Evolutionary conservation across 2,329 filamentous ascomycete genomes (phyloP), one percentile per base, ranked within the genome.

Genomic region (Sporothrix pallida): DNA sequence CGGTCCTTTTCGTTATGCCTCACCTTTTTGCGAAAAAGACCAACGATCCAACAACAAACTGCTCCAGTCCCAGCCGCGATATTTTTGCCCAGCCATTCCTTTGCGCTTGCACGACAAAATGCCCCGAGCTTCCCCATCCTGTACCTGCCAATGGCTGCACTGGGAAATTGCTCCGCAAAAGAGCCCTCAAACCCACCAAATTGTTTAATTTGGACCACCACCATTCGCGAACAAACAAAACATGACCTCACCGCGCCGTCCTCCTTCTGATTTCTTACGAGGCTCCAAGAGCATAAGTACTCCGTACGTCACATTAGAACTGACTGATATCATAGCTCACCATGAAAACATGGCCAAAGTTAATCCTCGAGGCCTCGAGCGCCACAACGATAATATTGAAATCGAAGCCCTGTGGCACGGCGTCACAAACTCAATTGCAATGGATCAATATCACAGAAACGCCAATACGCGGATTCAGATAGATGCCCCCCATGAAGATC

Each of bases 141-240:
- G 37, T 31, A 37, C 15, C 37, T 65, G 44, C 44, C 44, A 54
- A 42, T 69, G 65, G 65, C 65, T 69, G 65, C 15, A 13, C 20
- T n/a, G 15, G 65, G 46, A 69, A 69, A 69, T 54, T 69, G 46
- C 46, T 52, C 65, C 26, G 23, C 65, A 52, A 50, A 67, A 69
- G 23, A 52, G 65, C 48, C 60, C 60, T 17, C 31, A 63, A 46
- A 20, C 42, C 37, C 58, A 6, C 44, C 48, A 31, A 52, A 56
- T 52, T 54, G 67, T 48, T 42, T 54, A 69, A 54, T 69, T 69
- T 50, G 10, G 46, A 69, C n/a, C 46, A 17, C 44, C 20, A 10
- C 48, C 67, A 48, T 31, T 50, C 12, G 37, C 60, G 12, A 13
- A 42, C 37, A 20, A 44, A 20, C 37, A 63, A 63, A 37, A 37